Evolutionary conservation across 495 filamentous ascomycete species (phyloP), one percentile per base, ranked within the genome.

Genomic region (Echria macrotheca): DNA sequence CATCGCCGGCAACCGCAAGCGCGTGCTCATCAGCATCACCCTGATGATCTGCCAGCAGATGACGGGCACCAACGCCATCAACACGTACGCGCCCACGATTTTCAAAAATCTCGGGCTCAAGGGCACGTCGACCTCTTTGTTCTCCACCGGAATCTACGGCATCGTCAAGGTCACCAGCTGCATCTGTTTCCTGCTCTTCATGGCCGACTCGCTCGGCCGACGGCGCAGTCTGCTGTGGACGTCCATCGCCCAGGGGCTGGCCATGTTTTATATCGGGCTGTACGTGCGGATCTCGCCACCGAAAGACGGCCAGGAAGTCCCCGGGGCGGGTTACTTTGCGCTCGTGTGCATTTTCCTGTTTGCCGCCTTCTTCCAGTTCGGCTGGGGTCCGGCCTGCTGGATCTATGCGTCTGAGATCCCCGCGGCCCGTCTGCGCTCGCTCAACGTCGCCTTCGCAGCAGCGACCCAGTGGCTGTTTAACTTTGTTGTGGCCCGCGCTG

Each of bases 231-330:
- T 93, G 21, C 72, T 90, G 51, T 85, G 81, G 76, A 89, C 86
- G 11, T 81, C 79, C 6, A 76, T 88, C 51, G 85, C 78, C 9
- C 83, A 85, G 64, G 79, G 73, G 2, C 64, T 83, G n/a, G 74
- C 75, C 53, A 89, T 89, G 82, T 78, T 86, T 55, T 87, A 90
- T 60, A 84, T 91, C 50, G 86, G 86, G 9, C 68, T 91, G n/a
- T 87, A 91, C 59, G 73, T 87, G 5, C 82, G 84, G 45, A 80
- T 88, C 53, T 68, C 79, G 14, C 84, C 84, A 0, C 86, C 85
- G 0, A 58, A 71, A 15, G 43, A 63, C 4, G 80, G 74, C 12
- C 50, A 58, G 9, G 29, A 49, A 0, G 68, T 74, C n/a, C 60
- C 64, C 0, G 56, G 60, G 0, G 61, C 61, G 1, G 83, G 83